Evolutionary conservation across 495 filamentous ascomycete species (phyloP).

Genomic region (Letharia columbiana): DNA sequence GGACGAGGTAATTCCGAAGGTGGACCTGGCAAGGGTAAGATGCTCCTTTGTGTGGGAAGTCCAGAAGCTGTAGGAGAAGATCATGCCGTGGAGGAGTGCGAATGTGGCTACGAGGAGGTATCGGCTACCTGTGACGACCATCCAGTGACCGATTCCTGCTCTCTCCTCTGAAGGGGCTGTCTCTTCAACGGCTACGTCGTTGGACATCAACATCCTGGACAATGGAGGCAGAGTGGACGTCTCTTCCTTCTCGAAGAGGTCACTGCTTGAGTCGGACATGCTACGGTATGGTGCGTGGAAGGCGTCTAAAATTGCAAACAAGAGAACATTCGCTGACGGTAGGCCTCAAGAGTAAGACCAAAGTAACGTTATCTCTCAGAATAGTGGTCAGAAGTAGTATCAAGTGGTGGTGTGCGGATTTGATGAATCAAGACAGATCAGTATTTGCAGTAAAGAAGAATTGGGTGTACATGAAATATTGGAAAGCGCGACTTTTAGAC

Average conservation of each 20-base stretch:
- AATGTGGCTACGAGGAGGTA: slow-evolving; percentile 48
- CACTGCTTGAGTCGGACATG: neutral
- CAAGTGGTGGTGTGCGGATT: neutral
- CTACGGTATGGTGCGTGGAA: neutral
- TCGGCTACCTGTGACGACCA: slow-evolving; percentile 71
- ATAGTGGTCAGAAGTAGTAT: neutral
- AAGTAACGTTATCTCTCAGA: neutral
- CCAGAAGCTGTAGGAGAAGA: slow-evolving; percentile 34
- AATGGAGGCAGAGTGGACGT: slow-evolving; percentile 61
- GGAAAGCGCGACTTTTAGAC: neutral
- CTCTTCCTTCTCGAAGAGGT: slow-evolving; percentile 29
- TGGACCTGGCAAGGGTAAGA: slow-evolving; percentile 49
- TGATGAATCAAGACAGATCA: neutral
- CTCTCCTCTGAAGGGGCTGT: slow-evolving; percentile 23
- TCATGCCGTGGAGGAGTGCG: slow-evolving; percentile 10
- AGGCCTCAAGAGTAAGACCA: neutral
- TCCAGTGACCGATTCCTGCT: slow-evolving; percentile 32
- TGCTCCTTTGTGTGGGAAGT: slow-evolving; percentile 65
- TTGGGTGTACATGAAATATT: neutral
- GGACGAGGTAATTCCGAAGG: slow-evolving; percentile 61
- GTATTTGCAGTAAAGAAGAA: neutral
- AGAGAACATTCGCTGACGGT: neutral
- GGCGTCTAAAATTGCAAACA: neutral
- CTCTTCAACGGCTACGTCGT: slow-evolving; percentile 58
- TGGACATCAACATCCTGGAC: slow-evolving; percentile 58